Evolutionary conservation across 2,329 filamentous ascomycete species (phyloP).

Genomic region (Emericellopsis cladophorae): DNA sequence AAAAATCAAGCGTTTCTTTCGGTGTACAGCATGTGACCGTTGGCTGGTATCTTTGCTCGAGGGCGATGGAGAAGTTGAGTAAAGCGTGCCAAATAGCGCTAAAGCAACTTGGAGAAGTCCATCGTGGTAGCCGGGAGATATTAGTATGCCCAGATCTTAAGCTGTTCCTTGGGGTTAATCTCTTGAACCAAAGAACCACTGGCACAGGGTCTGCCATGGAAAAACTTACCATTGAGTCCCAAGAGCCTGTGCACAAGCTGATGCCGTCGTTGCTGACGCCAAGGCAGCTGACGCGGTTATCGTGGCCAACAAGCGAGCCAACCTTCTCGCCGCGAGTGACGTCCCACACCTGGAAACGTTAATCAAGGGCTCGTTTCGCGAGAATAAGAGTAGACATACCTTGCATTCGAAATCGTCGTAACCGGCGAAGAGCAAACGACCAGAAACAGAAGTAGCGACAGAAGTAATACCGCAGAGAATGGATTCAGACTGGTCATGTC

Average conservation of each 20-base stretch:
- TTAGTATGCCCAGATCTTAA: conserved; percentile 83
- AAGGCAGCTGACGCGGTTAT: conserved; percentile 97
- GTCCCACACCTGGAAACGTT: conserved; percentile 75
- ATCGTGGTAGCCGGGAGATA: conserved; percentile 4
- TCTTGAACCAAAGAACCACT: background rate
- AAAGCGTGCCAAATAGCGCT: background rate
- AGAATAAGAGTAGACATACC: conserved; percentile 38
- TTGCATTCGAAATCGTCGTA: conserved; percentile 99
- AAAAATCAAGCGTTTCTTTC: conserved; percentile 8
- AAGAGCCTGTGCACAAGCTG: conserved; percentile 97
- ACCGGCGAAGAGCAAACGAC: conserved; percentile 85
- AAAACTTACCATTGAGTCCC: conserved; percentile 87
- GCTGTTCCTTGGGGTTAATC: conserved; percentile 28
- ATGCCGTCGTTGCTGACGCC: conserved; percentile 98
- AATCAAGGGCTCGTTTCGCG: conserved; percentile 1
- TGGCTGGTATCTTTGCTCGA: background rate
- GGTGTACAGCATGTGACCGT: background rate
- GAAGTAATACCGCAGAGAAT: conserved; percentile 97
- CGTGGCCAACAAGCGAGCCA: conserved; percentile 89
- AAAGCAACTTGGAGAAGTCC: background rate
- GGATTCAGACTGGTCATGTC: conserved; percentile 64
- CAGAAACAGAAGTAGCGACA: conserved; percentile 94
- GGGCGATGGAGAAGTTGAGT: background rate
- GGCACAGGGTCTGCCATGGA: background rate
- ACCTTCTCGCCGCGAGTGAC: conserved; percentile 93